A percentile compares a stretch with the other conserved stretches of the same genome.
Evolutionary conservation across 108 stramenopile genomes (phyloP).

Genomic region (Epithemia pelagica): DNA sequence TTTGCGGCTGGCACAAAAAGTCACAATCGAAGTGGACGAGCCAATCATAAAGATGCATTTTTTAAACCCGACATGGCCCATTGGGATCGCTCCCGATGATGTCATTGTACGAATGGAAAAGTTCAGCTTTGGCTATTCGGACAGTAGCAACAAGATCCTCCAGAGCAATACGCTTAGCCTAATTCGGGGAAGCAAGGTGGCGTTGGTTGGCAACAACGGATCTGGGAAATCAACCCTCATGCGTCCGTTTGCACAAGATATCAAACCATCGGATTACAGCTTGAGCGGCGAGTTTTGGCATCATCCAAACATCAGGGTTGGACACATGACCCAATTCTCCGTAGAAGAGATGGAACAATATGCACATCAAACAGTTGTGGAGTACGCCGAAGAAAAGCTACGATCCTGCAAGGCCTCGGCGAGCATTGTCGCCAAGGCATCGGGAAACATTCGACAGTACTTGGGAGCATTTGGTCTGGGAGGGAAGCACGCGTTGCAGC

Average conservation of each 20-base stretch:
- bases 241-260: constrained; percentile 65
- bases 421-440: constrained; percentile 28
- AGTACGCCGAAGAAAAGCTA: constrained; percentile 48
- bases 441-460: constrained; percentile 66
- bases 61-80: constrained; percentile 50
- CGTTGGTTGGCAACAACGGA: constrained; percentile 86
- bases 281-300: constrained; percentile 38
- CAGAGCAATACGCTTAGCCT: constrained; percentile 41
- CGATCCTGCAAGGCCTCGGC: constrained; percentile 27
- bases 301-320: constrained; percentile 66
- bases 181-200: constrained; percentile 63
- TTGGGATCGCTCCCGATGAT: constrained; percentile 19
- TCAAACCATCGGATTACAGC: constrained; percentile 52
- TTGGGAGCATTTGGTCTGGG: constrained; percentile 84
- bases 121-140: constrained; percentile 45
- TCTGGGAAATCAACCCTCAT: constrained; percentile 81
- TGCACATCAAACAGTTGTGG: constrained; percentile 56
- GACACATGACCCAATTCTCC: constrained; percentile 78
- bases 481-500: constrained; percentile 69
- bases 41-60: constrained; percentile 62
- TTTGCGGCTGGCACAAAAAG: constrained; percentile 47
- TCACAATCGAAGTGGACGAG: constrained; percentile 50
- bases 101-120: constrained; percentile 25
- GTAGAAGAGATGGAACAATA: constrained; percentile 82
- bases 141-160: constrained; percentile 11